phyloP scores from a whole-genome alignment of 352 stramenopile species.

The Phytophthora syringae region DNA sequence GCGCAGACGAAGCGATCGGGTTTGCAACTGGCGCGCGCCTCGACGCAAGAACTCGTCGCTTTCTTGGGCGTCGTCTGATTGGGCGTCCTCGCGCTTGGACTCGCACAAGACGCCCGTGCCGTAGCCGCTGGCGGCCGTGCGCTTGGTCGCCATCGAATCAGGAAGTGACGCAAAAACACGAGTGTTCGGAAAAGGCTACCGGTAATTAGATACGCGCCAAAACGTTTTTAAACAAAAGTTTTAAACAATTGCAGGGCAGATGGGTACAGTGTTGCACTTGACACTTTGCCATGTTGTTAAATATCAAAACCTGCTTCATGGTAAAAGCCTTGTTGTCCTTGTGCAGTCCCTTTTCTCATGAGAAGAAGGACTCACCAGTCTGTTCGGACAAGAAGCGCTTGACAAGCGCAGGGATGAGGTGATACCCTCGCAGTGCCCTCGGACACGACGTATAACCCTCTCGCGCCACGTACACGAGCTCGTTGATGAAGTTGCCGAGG shows the following conservation, averaged over 20 bases:
- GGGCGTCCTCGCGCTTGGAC: constrained; percentile 13
- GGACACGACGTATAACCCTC: constrained; percentile 40
- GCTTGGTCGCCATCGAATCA: constrained; percentile 27
- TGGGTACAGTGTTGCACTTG: background rate
- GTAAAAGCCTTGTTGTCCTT: too few species aligned
- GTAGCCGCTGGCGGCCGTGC: constrained; percentile 22
- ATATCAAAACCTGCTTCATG: constrained; percentile 22
- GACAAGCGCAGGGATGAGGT: constrained; percentile 52
- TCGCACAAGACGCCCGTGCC: constrained; percentile 35
- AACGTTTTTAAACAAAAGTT: too few species aligned
- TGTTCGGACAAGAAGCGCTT: constrained; percentile 58
- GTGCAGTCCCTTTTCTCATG: constrained; percentile 23
- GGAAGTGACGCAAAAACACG: background rate
- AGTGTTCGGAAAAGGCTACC: too few species aligned
- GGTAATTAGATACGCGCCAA: too few species aligned
- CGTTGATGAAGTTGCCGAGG: constrained; percentile 52
- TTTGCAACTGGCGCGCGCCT: constrained; percentile 20
- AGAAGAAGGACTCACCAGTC: constrained; percentile 55
- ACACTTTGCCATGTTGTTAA: too few species aligned
- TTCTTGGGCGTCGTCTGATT: constrained; percentile 26
- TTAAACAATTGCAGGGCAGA: background rate
- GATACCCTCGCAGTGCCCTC: constrained; percentile 45
- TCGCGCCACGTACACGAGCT: constrained; percentile 37
- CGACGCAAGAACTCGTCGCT: constrained; percentile 33
- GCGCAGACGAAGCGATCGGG: constrained; percentile 21